Evolutionary conservation across 371 early-diverging fungal species (phyloP).

Genomic region (Dichotomocladium elegans): DNA sequence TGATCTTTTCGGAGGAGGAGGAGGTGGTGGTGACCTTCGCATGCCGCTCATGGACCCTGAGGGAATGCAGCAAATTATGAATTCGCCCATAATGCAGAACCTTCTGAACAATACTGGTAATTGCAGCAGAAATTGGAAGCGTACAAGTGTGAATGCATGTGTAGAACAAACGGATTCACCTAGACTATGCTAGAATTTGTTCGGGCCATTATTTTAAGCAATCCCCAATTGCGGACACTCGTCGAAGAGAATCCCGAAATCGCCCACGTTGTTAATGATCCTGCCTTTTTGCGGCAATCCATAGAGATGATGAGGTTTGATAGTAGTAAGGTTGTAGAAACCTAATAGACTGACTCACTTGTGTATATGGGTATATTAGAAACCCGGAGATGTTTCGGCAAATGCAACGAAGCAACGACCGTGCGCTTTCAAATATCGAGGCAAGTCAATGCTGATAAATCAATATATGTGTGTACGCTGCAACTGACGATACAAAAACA

Average conservation of each 20-base stretch:
- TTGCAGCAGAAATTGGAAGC: not conserved
- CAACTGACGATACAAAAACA: not conserved
- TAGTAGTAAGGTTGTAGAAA: not conserved
- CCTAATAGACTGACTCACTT: not conserved
- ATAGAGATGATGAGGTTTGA: constrained; percentile 51
- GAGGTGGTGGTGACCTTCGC: too few relatives aligned
- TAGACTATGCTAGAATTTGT: constrained; percentile 50
- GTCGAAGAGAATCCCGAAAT: constrained; percentile 79
- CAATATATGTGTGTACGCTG: not conserved
- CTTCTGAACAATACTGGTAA: constrained; percentile 44
- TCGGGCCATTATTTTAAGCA: constrained; percentile 68
- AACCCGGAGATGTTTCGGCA: constrained; percentile 83
- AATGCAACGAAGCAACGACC: constrained; percentile 81
- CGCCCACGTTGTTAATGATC: constrained; percentile 74
- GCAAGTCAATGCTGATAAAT: constrained; percentile 12
- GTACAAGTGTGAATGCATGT: not conserved
- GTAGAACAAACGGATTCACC: not conserved
- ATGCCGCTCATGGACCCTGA: constrained; percentile 41
- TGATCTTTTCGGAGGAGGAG: constrained; percentile 4
- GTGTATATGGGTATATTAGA: constrained; percentile 21
- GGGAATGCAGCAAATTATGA: constrained; percentile 48
- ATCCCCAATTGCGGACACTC: constrained; percentile 64
- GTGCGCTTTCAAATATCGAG: constrained; percentile 84
- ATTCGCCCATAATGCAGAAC: constrained; percentile 48
- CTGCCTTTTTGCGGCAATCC: constrained; percentile 69